Conservation (phyloP, 306 rosid genomes). For the Vigna unguiculata region DNA sequence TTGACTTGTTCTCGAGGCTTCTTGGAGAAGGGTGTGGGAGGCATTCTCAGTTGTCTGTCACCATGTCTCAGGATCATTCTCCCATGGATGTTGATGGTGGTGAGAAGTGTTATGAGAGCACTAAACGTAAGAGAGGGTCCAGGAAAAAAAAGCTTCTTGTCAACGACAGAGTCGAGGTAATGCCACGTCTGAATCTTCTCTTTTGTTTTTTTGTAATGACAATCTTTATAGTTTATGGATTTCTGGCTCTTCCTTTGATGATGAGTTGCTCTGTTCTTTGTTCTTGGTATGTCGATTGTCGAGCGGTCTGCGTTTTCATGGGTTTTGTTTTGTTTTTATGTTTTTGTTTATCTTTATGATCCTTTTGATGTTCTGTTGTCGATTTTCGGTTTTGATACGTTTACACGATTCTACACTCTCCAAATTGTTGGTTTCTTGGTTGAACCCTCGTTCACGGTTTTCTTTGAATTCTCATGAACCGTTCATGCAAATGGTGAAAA, state of each 20-base stretch:
- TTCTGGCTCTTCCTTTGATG: background rate
- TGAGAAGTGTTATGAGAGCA: background rate
- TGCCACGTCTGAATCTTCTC: background rate
- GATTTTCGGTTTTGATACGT: background rate
- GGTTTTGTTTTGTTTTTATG: background rate
- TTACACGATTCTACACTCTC: background rate
- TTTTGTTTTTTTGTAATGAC: background rate
- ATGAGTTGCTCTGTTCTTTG: background rate
- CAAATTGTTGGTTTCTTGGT: slow-evolving; percentile 6
- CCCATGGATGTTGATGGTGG: slow-evolving; percentile 47
- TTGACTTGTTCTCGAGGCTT: background rate
- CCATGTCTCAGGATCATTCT: background rate
- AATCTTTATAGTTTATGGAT: slow-evolving; percentile 5
- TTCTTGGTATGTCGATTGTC: background rate
- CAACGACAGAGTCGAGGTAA: slow-evolving; percentile 58
- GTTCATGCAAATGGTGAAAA: slow-evolving; percentile 40
- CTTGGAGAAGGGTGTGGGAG: background rate
- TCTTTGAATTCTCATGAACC: background rate
- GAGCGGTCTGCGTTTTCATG: background rate
- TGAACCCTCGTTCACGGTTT: slow-evolving; percentile 4
- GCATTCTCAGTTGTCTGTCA: background rate
- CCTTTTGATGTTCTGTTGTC: slow-evolving; percentile 10
- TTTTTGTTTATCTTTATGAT: slow-evolving; percentile 10
- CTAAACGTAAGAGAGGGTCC: slow-evolving; percentile 35
- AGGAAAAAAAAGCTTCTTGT: slow-evolving; percentile 38